Evolutionary conservation across 2,329 filamentous ascomycete genomes (phyloP), one percentile per base, ranked within the genome.

Genomic region (Fonsecaea multimorphosa): DNA sequence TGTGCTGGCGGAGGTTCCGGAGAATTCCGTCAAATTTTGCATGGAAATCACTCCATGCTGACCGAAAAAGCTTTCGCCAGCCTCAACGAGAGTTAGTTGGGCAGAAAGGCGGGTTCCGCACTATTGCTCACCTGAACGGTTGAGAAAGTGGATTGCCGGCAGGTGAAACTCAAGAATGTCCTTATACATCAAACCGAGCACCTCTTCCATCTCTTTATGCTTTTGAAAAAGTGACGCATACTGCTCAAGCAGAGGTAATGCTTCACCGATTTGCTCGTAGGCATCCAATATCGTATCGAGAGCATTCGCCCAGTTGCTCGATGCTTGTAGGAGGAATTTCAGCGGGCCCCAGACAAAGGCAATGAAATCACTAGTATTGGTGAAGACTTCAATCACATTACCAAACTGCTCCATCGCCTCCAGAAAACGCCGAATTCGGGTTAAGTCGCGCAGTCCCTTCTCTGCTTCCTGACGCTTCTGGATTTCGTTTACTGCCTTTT

Each of bases 261-360:
- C 63, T 32, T 73, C 68, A 56, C 73, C 74, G 27, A 75, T 71
- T 19, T 55, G 31, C 34, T 66, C 46, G 27, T 73, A 74, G 1
- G 63, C 64, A 36, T 72, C 63, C 9, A 73, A 57, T 14, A 73
- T n/a, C 29, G 54, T 61, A 57, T 68, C 54, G 46, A 72, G 70
- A 11, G 65, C 52, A 16, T 65, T 36, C 2, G 68, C 36, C 58
- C 61, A 67, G 49, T 58, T 34, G 9, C 34, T 62, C 0, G 60
- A 56, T 49, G 67, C 67, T 59, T 70, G 64, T 14, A 73, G 63
- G 12, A 71, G 44, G 56, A 70, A 70, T 53, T 69, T 71, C 36
- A 71, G 31, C n/a, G 69, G 65, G 14, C 71, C 73, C 73, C 74
- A 75, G 11, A 75, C 53, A 46, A 72, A 74, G 11, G 69, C 73